A percentile compares a stretch with the other conserved stretches of the same genome.
Evolutionary conservation across 2,329 filamentous ascomycete genomes (phyloP).

Genomic region (Colletotrichum truncatum): DNA sequence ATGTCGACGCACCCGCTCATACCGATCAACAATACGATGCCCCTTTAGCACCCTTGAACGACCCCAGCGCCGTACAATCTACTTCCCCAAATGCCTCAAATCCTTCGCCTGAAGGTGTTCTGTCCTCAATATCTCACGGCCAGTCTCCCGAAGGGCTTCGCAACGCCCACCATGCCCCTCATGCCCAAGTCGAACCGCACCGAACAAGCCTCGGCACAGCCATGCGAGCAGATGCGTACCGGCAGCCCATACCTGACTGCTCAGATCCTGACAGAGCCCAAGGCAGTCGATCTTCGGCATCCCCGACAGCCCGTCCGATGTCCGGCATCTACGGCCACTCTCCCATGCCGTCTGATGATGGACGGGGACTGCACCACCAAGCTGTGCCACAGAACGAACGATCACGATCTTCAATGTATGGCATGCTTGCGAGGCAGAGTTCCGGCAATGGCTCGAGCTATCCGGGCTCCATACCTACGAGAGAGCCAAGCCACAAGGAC

Average conservation of each 20-base stretch:
- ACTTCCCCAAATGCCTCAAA: not conserved
- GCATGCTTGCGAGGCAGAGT: constrained; percentile 66
- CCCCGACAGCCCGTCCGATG: constrained; percentile 11
- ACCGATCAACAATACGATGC: constrained; percentile 34
- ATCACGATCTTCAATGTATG: constrained; percentile 65
- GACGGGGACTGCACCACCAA: constrained; percentile 51
- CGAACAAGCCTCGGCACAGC: constrained; percentile 21
- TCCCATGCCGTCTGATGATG: constrained; percentile 25
- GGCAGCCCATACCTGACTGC: constrained; percentile 14
- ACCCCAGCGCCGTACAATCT: not conserved
- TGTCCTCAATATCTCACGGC: not conserved
- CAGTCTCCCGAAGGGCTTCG: not conserved
- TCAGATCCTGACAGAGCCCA: constrained; percentile 14
- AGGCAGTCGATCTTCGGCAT: not conserved
- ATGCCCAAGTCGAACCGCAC: constrained; percentile 33
- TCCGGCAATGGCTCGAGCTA: constrained; percentile 70
- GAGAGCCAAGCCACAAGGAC: constrained; percentile 75
- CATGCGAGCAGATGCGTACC: constrained; percentile 22
- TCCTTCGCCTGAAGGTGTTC: constrained; percentile 9
- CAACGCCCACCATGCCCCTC: constrained; percentile 37
- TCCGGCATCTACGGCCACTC: constrained; percentile 36
- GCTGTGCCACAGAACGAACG: constrained; percentile 65
- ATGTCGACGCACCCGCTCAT: constrained; percentile 37
- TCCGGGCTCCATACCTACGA: constrained; percentile 65
- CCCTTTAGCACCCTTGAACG: constrained; percentile 9